Percentiles rank a stretch among this genome's conserved stretches.
phyloP scores from a whole-genome alignment of 2,329 filamentous ascomycete genomes.

The Nemania sp. region DNA sequence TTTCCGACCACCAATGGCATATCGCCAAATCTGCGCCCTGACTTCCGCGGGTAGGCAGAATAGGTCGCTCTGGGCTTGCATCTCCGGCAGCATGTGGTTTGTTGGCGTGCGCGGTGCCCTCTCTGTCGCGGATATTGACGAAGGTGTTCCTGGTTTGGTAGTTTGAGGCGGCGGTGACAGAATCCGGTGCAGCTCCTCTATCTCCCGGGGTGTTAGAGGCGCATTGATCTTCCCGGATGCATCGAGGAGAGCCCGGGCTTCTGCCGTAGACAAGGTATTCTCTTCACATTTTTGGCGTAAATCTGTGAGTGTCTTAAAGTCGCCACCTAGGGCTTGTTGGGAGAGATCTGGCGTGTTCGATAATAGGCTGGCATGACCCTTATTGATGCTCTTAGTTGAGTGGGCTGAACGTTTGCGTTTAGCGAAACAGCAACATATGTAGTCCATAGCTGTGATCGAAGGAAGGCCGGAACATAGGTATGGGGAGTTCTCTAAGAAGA shows the following conservation, averaged over 20 bases:
- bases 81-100: slow-evolving; percentile 38
- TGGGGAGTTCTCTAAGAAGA: neutral
- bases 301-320: slow-evolving; percentile 31
- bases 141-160: slow-evolving; percentile 23
- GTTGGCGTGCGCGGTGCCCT: slow-evolving; percentile 36
- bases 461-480: neutral
- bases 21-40: slow-evolving; percentile 36
- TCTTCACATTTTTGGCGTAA: slow-evolving; percentile 37
- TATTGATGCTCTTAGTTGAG: neutral
- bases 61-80: slow-evolving; percentile 35
- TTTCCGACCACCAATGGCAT: slow-evolving; percentile 35
- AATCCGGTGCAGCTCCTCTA: slow-evolving; percentile 38
- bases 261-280: slow-evolving; percentile 34
- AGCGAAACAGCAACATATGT: slow-evolving; percentile 29
- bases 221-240: slow-evolving; percentile 32
- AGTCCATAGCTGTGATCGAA: slow-evolving; percentile 22
- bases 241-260: slow-evolving; percentile 36
- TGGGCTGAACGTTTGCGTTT: slow-evolving; percentile 22
- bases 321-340: slow-evolving; percentile 11
- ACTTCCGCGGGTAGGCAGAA: slow-evolving; percentile 38
- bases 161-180: slow-evolving; percentile 28
- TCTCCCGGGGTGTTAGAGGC: slow-evolving; percentile 36
- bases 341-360: slow-evolving; percentile 5
- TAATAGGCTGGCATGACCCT: neutral
- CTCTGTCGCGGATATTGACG: slow-evolving; percentile 7